Evolutionary conservation across 2,329 filamentous ascomycete genomes (phyloP).

Genomic region (Diaporthe helianthi): DNA sequence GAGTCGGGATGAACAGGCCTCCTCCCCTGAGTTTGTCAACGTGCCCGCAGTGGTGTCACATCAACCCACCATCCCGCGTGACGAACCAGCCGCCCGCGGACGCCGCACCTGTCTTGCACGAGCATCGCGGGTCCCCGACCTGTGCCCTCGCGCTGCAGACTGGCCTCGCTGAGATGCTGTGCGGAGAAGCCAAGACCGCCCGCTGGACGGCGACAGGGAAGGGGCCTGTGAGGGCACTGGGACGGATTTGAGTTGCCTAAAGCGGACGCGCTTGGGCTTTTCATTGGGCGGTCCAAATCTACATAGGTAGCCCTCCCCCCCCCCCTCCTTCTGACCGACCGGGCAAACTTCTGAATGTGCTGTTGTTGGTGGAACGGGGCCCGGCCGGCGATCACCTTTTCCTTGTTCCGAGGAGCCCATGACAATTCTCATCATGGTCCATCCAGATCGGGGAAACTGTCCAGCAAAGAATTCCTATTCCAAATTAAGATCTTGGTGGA

Average conservation of each 20-base stretch:
- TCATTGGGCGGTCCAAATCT: constrained; percentile 17
- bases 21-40: constrained; percentile 6
- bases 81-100: constrained; percentile 20
- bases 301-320: neutral
- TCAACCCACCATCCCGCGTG: constrained; percentile 17
- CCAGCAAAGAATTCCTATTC: neutral
- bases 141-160: neutral
- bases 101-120: constrained; percentile 14
- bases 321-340: constrained; percentile 4
- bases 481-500: neutral
- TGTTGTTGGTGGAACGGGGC: neutral
- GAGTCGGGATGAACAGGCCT: constrained; percentile 19
- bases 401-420: constrained; percentile 9
- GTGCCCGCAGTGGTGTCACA: constrained; percentile 22
- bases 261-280: neutral
- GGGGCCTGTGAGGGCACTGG: neutral
- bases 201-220: neutral
- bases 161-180: neutral
- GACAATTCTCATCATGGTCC: neutral
- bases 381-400: neutral
- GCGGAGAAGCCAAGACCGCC: constrained; percentile 20
- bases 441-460: neutral
- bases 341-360: neutral
- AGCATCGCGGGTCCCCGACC: constrained; percentile 20
- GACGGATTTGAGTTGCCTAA: constrained; percentile 26